Evolutionary conservation across 331 rosid species (phyloP).

Genomic region (Saraca asoca): DNA sequence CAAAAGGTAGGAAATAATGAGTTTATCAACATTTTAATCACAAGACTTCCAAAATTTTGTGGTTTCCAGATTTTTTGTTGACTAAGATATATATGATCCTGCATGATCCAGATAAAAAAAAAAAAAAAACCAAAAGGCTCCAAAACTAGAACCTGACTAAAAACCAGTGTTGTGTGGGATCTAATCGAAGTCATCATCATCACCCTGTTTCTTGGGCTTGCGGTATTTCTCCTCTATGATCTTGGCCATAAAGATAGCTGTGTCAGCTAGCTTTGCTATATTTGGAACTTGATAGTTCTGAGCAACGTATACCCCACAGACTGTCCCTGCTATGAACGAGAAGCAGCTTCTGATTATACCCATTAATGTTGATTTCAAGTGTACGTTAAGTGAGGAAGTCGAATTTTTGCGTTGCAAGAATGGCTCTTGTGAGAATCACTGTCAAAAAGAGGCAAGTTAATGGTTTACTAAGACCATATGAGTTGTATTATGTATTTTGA

Average conservation of each 20-base stretch:
- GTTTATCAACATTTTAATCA: slow-evolving; percentile 2
- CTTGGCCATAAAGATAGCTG: slow-evolving; percentile 50
- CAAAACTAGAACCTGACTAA: slow-evolving; percentile 37
- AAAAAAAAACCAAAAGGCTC: no score
- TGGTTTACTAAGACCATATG: slow-evolving; percentile 2
- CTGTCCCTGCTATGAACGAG: slow-evolving; percentile 53
- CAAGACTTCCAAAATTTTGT: not conserved
- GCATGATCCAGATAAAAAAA: slow-evolving; percentile 3
- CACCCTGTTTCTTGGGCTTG: slow-evolving; percentile 52
- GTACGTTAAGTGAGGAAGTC: not conserved
- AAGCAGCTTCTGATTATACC: slow-evolving; percentile 62
- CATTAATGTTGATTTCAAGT: slow-evolving; percentile 40
- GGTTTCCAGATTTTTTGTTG: slow-evolving; percentile 5
- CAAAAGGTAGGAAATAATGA: not conserved
- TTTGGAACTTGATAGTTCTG: slow-evolving; percentile 68
- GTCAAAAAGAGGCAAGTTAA: slow-evolving; percentile 29
- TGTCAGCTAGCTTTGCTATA: slow-evolving; percentile 56
- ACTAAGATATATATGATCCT: slow-evolving; percentile 7
- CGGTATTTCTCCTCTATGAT: slow-evolving; percentile 66
- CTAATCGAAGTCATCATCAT: slow-evolving; percentile 45
- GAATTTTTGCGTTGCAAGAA: slow-evolving; percentile 16
- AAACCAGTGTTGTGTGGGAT: not conserved
- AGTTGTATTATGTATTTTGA: not conserved
- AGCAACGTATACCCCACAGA: slow-evolving; percentile 52
- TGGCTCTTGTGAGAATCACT: slow-evolving; percentile 15